Base-by-base conservation (phyloP, 2,329 filamentous ascomycete species). In the Microcyclospora pomicola region DNA sequence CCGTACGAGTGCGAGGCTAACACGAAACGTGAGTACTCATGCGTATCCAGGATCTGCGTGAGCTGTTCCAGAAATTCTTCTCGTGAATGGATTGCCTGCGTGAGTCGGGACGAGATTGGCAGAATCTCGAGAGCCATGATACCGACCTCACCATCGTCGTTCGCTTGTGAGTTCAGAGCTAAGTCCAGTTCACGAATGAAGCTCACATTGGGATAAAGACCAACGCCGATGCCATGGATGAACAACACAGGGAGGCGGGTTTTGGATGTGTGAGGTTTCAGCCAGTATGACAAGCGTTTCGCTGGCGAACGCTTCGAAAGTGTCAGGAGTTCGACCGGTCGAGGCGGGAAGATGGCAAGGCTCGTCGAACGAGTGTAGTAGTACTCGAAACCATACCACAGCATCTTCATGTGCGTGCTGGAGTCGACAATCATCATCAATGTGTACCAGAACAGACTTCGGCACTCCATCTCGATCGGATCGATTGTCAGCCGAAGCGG, bases 161-260 rank as follows among this genome's bases (percentile, higher is more conserved):
- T 59, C 11, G 37, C 40, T 12, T 41, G 38, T 15, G 38, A 28
- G 34, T 54, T 52, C 15, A 49, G 27, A 9, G 42, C 37, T 3
- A 59, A 52, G 43, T 67, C 64, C 30, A 82, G 56, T 35, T 69
- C 66, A 27, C 58, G 53, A 2, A 83, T 59, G 49, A 79, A 79
- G 12, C 59, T 54, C 10, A 68, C 60, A 47, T 82, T 80, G 0
- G 76, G 70, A 51, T 72, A 71, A 2, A 83, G 65, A 0, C 80
- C 79, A 40, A 83, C 66, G 31, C 79, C 77, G 35, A 82, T 80
- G 12, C 80, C 80, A 47, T 83, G 80, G 34, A 82, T 65, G 57
- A 82, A 82, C 3, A 84, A 57, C 6, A 83, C 58, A 0, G 79
- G 80, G 0, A 71, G 58, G 31, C 65, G 64, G 1, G 63, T 70